Base-by-base conservation (phyloP, 2,329 filamentous ascomycete genomes). In the Hypomyces perniciosus region DNA sequence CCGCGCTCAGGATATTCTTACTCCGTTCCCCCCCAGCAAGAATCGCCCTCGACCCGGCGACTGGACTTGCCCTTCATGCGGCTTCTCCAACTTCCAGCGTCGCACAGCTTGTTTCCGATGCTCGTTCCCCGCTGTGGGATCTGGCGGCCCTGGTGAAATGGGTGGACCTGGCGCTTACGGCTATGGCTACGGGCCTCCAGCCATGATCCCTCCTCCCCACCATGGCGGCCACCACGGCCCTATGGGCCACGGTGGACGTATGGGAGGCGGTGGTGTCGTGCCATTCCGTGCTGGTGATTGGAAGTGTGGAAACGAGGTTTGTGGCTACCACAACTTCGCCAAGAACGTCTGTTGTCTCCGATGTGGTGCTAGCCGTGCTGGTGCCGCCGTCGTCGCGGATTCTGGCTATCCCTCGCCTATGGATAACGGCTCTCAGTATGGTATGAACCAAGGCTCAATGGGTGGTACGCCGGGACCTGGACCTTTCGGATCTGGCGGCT, bases 1-100 rank as follows among this genome's bases (percentile, higher is more conserved):
- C 70, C 87, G 92, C 60, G 93, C 93, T 50, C 88, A 91, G 52
- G 93, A 96, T 61, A 96, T 99, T 57, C 80, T 99, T 48, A 96
- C 92, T 1, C 91, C 93, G 0, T 99, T 99, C 77, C 93, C 93
- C 46, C 93, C 93, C 1, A 96, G 91, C 73, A 99, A 99, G 80
- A 99, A 99, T 72, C 85, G 93, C 40, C 93, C 93, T 55, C 87
- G 93, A 52, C 93, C 93, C 37, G 93, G 93, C 68, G 93, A 99
- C 72, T 99, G 93, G 93, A 97, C 92, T 54, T 99, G 93, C 76
- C 93, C 93, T 42, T 96, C 91, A 47, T 99, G 93, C 65, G 93
- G 93, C 54, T 99, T 99, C 75, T 96, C 90, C 63, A 99, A 99
- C 79, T 99, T 99, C 77, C 93, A 99, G 73, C 89, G 93, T 63